Base-by-base conservation (phyloP, 2,329 filamentous ascomycete genomes). In the Colletotrichum tabaci region DNA sequence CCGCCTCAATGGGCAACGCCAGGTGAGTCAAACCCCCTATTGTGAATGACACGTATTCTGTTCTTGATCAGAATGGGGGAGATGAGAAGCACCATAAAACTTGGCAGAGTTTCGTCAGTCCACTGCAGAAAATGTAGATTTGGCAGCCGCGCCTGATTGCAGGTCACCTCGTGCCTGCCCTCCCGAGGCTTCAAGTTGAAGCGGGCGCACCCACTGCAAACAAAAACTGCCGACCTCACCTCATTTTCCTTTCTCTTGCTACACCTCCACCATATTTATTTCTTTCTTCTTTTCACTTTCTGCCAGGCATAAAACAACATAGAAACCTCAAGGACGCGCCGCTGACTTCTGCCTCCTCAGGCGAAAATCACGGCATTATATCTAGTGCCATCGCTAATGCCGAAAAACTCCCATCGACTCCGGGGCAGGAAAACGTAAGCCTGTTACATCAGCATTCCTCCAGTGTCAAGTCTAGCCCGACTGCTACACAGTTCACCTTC, bases 401-500 rank as follows among this genome's bases (percentile, higher is more conserved):
- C 38, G 94, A 93, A 72, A 93, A 92, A 76, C 84, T 90, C 74
- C 87, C 89, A 16, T 86, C 89, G 2, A 85, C 87, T 16, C 87
- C 86, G 76, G 93, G 91, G 16, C 91, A 94, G 79, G 93, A 96
- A 78, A 96, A 94, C 81, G 87, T 92, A 74, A 96, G 93, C 80
- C 87, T 95, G 71, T 83, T 97, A 60, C 91, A 94, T 68, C 92
- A 94, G 79, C 90, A 93, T 80, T 78, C 79, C 10, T 84, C 88
- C 21, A 82, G 86, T 7, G 86, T 86, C 69, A 92, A 89, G 77
- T 79, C 88, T 4, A 90, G 88, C 46, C 90, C 93, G 5, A 89
- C 92, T 7, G 94, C 95, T 67, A 93, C 93, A 0, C 94, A 98
- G 77, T 99, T 99, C 80, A 99, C 96, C 12, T 99, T 99, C 79